phyloP scores from a whole-genome alignment of 2,329 filamentous ascomycete genomes.

The Hawksworthiomyces lignivorus region DNA sequence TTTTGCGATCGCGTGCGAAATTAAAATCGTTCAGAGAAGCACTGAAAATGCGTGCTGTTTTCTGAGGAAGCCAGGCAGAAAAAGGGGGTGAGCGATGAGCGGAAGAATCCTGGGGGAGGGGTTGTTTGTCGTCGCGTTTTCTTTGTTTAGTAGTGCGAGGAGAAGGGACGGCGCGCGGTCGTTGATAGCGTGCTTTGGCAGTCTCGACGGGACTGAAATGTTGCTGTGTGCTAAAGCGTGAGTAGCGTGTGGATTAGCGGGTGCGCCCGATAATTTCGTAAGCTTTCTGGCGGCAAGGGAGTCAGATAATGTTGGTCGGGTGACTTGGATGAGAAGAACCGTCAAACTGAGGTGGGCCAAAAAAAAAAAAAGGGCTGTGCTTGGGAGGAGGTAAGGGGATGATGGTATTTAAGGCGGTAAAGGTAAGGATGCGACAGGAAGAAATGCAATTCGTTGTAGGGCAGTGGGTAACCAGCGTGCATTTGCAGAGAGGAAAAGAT shows the following conservation, averaged over 20 bases:
- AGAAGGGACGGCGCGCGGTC: not conserved
- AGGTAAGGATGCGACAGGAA: not conserved
- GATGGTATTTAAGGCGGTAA: constrained; percentile 6
- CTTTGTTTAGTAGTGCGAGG: constrained; percentile 3
- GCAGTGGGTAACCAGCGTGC: constrained; percentile 4
- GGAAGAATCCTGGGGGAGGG: not conserved
- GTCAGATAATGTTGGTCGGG: not conserved
- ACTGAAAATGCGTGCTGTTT: no score
- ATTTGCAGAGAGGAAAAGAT: no score
- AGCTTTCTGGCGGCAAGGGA: no score
- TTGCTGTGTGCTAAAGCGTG: constrained; percentile 4
- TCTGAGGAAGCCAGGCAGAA: no score
- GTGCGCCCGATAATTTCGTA: not conserved
- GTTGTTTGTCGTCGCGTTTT: constrained; percentile 3
- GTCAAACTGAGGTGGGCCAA: not conserved
- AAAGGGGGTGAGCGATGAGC: not conserved
- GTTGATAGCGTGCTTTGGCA: constrained; percentile 1
- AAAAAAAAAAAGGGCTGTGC: not conserved
- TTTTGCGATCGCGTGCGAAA: no score
- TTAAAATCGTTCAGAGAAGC: no score
- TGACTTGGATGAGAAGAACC: not conserved
- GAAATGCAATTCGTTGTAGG: not conserved
- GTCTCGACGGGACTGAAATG: not conserved
- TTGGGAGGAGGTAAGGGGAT: constrained; percentile 1
- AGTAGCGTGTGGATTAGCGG: constrained; percentile 6